Conservation (phyloP, 768 basidiomycete genomes). For the Phaeolepiota aurea region DNA sequence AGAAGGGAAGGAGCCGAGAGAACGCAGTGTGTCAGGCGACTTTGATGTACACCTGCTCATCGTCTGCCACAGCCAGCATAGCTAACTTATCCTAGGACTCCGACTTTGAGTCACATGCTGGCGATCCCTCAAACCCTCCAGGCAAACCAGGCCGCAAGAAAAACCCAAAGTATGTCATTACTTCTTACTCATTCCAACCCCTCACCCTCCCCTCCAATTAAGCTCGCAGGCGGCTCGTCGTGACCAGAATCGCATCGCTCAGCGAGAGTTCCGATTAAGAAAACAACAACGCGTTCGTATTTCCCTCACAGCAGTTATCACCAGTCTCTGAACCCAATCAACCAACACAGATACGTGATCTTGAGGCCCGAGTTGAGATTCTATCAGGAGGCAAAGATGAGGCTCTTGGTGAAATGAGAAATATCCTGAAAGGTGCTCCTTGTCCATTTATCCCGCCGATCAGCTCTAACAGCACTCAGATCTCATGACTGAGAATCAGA, state of each 20-base stretch:
- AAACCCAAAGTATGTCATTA: constrained; percentile 67
- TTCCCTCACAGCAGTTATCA: constrained; percentile 1
- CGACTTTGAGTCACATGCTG: constrained; percentile 51
- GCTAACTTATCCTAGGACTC: constrained; percentile 63
- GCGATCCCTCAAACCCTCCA: constrained; percentile 28
- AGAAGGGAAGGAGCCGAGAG: constrained; percentile 36
- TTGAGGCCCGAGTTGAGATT: constrained; percentile 92
- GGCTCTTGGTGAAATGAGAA: constrained; percentile 73
- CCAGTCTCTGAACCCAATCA: no score
- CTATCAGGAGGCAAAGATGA: constrained; percentile 91
- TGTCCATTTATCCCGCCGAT: constrained; percentile 2
- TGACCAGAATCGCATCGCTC: constrained; percentile 89
- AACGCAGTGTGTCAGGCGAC: constrained; percentile 61
- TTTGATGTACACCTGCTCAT: constrained; percentile 35
- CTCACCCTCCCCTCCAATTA: constrained; percentile 9
- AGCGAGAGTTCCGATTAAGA: constrained; percentile 85
- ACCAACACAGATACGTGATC: constrained; percentile 90
- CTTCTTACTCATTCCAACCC: constrained; percentile 6
- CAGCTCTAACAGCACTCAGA: constrained; percentile 31
- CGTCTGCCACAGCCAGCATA: no score
- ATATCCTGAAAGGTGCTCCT: constrained; percentile 63
- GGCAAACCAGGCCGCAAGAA: constrained; percentile 80
- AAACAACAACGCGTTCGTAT: constrained; percentile 75
- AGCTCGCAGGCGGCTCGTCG: constrained; percentile 85
- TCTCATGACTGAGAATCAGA: constrained; percentile 85